Conservation (phyloP, 2,329 filamentous ascomycete genomes). For the Alternaria sp. region DNA sequence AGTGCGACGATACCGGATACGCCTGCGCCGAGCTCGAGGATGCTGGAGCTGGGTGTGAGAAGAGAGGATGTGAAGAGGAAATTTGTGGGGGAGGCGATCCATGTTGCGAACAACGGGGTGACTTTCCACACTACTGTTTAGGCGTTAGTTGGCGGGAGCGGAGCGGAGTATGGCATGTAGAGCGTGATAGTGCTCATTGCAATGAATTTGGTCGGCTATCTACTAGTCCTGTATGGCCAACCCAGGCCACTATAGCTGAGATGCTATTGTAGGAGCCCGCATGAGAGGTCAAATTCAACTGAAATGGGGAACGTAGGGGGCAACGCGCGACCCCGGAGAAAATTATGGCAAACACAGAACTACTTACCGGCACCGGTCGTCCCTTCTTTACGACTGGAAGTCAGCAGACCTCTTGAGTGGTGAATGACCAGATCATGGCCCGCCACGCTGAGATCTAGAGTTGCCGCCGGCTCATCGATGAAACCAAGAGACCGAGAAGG, state of each 20-base stretch:
- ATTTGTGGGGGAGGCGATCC: slow-evolving; percentile 72
- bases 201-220: background rate
- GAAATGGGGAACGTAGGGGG: slow-evolving; percentile 18
- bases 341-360: slow-evolving; percentile 14
- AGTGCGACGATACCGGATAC: slow-evolving; percentile 82
- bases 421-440: slow-evolving; percentile 75
- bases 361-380: slow-evolving; percentile 72
- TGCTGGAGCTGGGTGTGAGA: slow-evolving; percentile 61
- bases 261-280: slow-evolving; percentile 1
- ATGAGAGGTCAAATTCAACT: slow-evolving; percentile 32
- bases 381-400: slow-evolving; percentile 74
- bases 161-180: background rate
- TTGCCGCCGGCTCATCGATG: slow-evolving; percentile 72
- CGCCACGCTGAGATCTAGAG: slow-evolving; percentile 71
- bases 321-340: slow-evolving; percentile 9
- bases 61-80: slow-evolving; percentile 64
- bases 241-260: background rate
- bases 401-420: slow-evolving; percentile 83
- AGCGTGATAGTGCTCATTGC: background rate
- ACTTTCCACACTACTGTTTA: slow-evolving; percentile 84
- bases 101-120: slow-evolving; percentile 80
- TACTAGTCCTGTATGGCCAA: background rate
- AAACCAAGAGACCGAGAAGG: slow-evolving; percentile 76
- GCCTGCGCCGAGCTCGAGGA: slow-evolving; percentile 88
- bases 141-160: background rate